These are phyloP conservation scores for Gyromitra esculenta DNA, from an alignment of 2,329 filamentous ascomycete genomes.

Conservation along the genomic window DNA sequence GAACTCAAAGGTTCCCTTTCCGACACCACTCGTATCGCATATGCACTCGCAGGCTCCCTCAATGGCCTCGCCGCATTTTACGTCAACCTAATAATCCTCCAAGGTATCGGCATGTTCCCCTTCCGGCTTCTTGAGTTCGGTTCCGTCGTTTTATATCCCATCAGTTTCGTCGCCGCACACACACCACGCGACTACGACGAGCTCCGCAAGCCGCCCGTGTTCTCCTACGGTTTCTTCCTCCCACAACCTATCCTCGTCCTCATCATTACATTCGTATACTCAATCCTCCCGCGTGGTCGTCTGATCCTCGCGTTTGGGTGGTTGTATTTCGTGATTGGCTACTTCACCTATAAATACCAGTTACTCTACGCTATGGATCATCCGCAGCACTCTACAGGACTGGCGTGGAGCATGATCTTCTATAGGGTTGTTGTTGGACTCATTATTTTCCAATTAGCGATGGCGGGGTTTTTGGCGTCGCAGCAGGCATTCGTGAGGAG, in stretches of 20 bases:
- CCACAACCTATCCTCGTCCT: constrained; percentile 92
- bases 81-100: constrained; percentile 76
- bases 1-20: constrained; percentile 77
- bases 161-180: constrained; percentile 78
- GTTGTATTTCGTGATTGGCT: constrained; percentile 82
- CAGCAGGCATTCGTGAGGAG: constrained; percentile 77
- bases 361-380: constrained; percentile 97
- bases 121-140: constrained; percentile 92
- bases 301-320: constrained; percentile 83
- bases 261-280: constrained; percentile 95
- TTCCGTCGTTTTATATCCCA: constrained; percentile 81
- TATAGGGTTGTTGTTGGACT: constrained; percentile 87
- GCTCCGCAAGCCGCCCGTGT: constrained; percentile 81
- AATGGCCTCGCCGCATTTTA: constrained; percentile 83
- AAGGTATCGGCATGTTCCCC: constrained; percentile 91
- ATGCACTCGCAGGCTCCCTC: constrained; percentile 78
- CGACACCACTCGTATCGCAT: constrained; percentile 81
- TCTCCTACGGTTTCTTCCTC: constrained; percentile 95
- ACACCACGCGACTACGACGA: constrained; percentile 91
- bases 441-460: constrained; percentile 87
- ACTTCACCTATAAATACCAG: constrained; percentile 96
- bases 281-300: constrained; percentile 81
- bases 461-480: constrained; percentile 84
- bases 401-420: constrained; percentile 96
- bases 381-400: constrained; percentile 89